Base-by-base conservation (phyloP, 148 eudicot species). In the Fagopyrum esculentum region DNA sequence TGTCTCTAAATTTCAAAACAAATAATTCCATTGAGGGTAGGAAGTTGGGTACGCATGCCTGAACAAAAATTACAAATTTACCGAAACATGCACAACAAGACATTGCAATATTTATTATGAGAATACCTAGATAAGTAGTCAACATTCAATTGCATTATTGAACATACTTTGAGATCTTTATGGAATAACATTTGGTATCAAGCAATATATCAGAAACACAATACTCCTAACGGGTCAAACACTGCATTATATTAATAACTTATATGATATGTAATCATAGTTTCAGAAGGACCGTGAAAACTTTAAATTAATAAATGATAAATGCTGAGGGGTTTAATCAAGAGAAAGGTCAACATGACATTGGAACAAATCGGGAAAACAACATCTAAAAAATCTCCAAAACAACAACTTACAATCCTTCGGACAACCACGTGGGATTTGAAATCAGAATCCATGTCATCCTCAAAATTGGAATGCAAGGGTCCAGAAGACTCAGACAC, bases 401-500 rank as follows among this genome's bases (percentile, higher is more conserved):
- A 68, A 16, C 7, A 16, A 44, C 4, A 46, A 45, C 74, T 71
- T 47, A 71, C 74, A 19, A 71, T 71, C 52, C 74, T 71, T 9
- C 74, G 74, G 30, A 71, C 55, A 71, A 26, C 13, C 55, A 10
- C 47, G 74, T 40, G 40, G 52, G 13, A 47, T 46, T 49, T 47
- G 54, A 71, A 45, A 71, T 71, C 74, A 45, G 55, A 46, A 46
- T 71, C 30, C 22, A 47, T 8, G 16, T 4, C 40, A 71, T 47
- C 47, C 35, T 71, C 74, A 47, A 12, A 16, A 47, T 6, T 47
- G 55, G 74, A 46, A 17, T 45, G 54, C 40, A 46, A 19, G 15
- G 74, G 15, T 71, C 74, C 54, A 71, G 74, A 71, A 17, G 40
- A 17, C 30, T 71, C 55, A 7, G 74, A 9, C 12, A 22, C 13